Percentiles rank a stretch among this genome's conserved stretches.
These are phyloP conservation scores for Moniliella sp. DNA, from an alignment of 1,284 basidiomycete genomes.

Conservation along the genomic window DNA sequence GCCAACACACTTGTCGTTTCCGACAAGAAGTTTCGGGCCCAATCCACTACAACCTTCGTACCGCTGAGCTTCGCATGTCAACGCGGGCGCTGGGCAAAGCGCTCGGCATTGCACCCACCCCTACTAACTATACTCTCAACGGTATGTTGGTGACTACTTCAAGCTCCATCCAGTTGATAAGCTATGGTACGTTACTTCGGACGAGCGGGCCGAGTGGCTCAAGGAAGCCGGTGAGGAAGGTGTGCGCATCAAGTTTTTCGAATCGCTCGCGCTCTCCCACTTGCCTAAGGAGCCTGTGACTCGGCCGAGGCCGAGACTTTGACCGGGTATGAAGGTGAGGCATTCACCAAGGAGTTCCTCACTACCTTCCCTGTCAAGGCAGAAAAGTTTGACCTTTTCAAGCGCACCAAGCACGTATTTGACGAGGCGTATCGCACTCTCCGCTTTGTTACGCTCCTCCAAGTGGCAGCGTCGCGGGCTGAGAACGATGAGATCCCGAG, in stretches of 20 bases:
- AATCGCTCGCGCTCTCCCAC: background rate
- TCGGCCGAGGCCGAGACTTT: slow-evolving; percentile 13
- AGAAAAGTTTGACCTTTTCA: slow-evolving; percentile 14
- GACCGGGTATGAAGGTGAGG: slow-evolving; percentile 10
- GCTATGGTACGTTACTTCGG: slow-evolving; percentile 8
- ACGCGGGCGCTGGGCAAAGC: slow-evolving; percentile 8
- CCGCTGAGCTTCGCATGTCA: slow-evolving; percentile 25
- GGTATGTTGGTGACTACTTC: slow-evolving; percentile 21
- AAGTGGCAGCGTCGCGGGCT: too few relatives aligned
- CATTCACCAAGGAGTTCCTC: slow-evolving; percentile 22
- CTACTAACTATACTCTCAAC: slow-evolving; percentile 1
- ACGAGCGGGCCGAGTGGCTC: slow-evolving; percentile 6
- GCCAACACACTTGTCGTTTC: slow-evolving; percentile 25
- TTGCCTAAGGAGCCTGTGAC: slow-evolving; percentile 7
- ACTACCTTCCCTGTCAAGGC: slow-evolving; percentile 20
- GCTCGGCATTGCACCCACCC: slow-evolving; percentile 5
- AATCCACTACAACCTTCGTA: slow-evolving; percentile 30
- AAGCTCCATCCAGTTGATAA: too few relatives aligned
- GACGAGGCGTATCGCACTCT: slow-evolving; percentile 21
- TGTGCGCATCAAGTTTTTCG: slow-evolving; percentile 9
- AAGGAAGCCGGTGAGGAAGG: slow-evolving; percentile 16
- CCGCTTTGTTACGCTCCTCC: slow-evolving; percentile 11
- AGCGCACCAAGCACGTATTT: slow-evolving; percentile 22
- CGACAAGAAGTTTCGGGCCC: slow-evolving; percentile 30
- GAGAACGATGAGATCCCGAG: slow-evolving; percentile 1